A percentile compares a stretch with the other conserved stretches of the same genome.
These are phyloP conservation scores for Eutrema japonicum DNA, from an alignment of 345 rosid genomes.

Conservation along the genomic window DNA sequence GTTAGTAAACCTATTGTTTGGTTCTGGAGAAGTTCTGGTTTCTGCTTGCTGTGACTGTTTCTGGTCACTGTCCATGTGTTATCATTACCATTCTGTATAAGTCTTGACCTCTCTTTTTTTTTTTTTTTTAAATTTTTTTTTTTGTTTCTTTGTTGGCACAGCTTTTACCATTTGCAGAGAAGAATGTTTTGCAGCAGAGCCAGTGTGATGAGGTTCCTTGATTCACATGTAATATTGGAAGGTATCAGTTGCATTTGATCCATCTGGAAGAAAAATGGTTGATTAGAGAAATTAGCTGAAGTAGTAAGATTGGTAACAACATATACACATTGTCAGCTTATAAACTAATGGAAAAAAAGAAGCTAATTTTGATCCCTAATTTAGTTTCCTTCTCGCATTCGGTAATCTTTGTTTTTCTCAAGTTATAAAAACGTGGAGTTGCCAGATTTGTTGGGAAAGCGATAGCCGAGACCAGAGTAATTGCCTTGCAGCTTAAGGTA, in stretches of 20 bases:
- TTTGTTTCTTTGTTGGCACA: slow-evolving; percentile 40
- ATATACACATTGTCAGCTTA: slow-evolving; percentile 23
- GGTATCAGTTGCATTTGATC: slow-evolving; percentile 3
- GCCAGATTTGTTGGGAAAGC: neutral
- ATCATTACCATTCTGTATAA: slow-evolving; percentile 2
- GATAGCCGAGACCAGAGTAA: neutral
- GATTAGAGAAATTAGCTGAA: slow-evolving; percentile 31
- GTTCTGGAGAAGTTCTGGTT: neutral
- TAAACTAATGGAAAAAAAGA: slow-evolving; percentile 6
- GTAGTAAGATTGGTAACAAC: slow-evolving; percentile 19
- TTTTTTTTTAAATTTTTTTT: neutral
- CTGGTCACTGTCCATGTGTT: slow-evolving; percentile 8
- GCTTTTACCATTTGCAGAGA: slow-evolving; percentile 66
- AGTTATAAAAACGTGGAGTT: neutral
- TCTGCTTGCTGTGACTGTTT: neutral
- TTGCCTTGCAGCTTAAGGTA: neutral
- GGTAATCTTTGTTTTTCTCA: neutral
- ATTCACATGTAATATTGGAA: slow-evolving; percentile 12
- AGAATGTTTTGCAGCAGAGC: slow-evolving; percentile 44
- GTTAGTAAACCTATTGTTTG: slow-evolving; percentile 48
- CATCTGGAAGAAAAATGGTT: slow-evolving; percentile 20
- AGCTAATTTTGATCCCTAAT: slow-evolving; percentile 31
- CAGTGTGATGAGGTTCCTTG: slow-evolving; percentile 44
- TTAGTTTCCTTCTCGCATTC: neutral
- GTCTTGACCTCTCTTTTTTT: neutral